Base-by-base conservation (phyloP, 768 basidiomycete species). In the Tylopilus vinaceipallidus region DNA sequence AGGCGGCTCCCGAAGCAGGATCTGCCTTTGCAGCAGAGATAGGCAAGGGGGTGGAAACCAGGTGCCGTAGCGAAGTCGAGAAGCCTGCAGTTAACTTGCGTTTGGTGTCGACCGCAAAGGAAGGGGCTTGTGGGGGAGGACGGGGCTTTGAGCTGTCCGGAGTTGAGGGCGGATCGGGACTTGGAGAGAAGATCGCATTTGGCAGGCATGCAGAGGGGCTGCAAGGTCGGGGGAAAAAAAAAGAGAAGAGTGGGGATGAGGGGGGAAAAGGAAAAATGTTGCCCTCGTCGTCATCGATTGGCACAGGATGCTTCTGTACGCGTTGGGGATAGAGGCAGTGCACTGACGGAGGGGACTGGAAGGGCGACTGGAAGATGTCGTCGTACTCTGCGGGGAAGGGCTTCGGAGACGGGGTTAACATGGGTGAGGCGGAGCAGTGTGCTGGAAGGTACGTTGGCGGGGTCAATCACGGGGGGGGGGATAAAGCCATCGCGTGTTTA, bases 381-480 rank as follows among this genome's bases (percentile, higher is more conserved):
- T 82, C 78, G 45, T 65, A 54, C 43, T 58, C 62, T 6, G 72
- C 64, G 57, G 75, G 76, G 45, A 74, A 68, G 14, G 70, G 67
- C 11, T 69, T 70, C 11, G 83, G 83, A 4, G 85, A 86, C 19
- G 85, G 82, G 2, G 83, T 80, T 40, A 81, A 73, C 78, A 84
- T 79, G 38, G 82, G 78, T 27, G 80, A 71, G 1, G 72, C 71
- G 39, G 65, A 62, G 55, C 59, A 61, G 55, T 54, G 63, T 1
- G 56, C 55, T 63, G 64, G 57, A 42, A 62, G 63, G 60, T 66
- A 70, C 46, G 57, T 63, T 30, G 73, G 63, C 7, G 70, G n/a
- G n/a, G n/a, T n/a, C n/a, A n/a, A n/a, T n/a, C n/a, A n/a, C n/a
- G n/a, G n/a, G n/a, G n/a, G n/a, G 52, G 38, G 48, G 33, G 37